Conservation (phyloP, 2,329 filamentous ascomycete genomes). For the Dothidotthia symphoricarpi region DNA sequence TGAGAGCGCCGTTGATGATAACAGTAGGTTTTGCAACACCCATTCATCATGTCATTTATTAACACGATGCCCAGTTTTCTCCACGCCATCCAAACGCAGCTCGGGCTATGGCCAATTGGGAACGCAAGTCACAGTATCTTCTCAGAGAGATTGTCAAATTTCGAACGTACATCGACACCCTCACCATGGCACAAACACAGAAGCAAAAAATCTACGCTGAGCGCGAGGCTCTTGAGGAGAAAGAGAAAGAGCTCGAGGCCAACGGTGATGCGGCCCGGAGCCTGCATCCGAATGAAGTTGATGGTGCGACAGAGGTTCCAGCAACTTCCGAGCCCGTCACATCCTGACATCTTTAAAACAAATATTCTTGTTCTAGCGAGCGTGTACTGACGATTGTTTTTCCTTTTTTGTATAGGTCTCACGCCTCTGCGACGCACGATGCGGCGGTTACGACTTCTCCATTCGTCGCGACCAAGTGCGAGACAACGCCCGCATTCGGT, state of each 20-base stretch:
- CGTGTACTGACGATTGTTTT: conserved; percentile 30
- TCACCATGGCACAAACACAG: conserved; percentile 67
- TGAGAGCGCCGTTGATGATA: conserved; percentile 81
- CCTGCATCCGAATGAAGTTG: conserved; percentile 20
- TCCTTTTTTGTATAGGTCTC: conserved; percentile 27
- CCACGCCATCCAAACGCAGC: conserved; percentile 75
- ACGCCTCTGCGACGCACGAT: conserved; percentile 39
- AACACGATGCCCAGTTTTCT: conserved; percentile 62
- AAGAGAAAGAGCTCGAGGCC: conserved; percentile 14
- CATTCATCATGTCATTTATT: background rate
- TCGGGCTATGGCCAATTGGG: conserved; percentile 94
- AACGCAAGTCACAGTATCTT: conserved; percentile 89
- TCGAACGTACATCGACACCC: conserved; percentile 85
- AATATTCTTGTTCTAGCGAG: conserved; percentile 12
- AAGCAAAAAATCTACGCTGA: conserved; percentile 67
- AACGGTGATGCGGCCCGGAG: conserved; percentile 11
- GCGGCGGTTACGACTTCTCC: conserved; percentile 35
- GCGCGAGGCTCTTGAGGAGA: conserved; percentile 27
- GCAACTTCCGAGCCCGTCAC: conserved; percentile 26
- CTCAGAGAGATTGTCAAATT: conserved; percentile 96
- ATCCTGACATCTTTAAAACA: conserved; percentile 14
- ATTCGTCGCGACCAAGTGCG: conserved; percentile 33
- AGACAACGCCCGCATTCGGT: conserved; percentile 31
- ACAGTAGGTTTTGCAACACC: conserved; percentile 55
- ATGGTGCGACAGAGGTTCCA: conserved; percentile 36